Evolutionary conservation across 2,329 filamentous ascomycete species (phyloP).

Genomic region (Botryotinia convoluta): DNA sequence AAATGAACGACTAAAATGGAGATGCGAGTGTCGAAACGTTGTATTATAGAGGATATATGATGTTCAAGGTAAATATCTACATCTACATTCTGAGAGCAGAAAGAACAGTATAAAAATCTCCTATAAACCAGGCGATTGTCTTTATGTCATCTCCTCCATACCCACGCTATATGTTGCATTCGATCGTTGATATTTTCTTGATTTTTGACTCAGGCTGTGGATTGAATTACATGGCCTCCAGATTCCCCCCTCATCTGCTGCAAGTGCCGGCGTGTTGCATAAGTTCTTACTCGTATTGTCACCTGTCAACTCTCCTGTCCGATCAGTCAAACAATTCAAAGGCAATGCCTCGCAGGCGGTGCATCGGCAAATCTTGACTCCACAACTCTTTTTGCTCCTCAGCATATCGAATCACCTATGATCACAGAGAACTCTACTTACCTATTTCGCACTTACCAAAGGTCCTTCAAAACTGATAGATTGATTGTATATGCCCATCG

Average conservation of each 20-base stretch:
- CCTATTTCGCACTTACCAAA: too few species aligned
- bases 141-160: neutral
- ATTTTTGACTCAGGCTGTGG: neutral
- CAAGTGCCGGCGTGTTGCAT: neutral
- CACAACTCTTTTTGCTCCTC: neutral
- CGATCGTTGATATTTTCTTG: neutral
- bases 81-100: neutral
- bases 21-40: neutral
- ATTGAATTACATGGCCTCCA: neutral
- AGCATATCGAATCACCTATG: neutral
- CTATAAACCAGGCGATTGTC: neutral
- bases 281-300: neutral
- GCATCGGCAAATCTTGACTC: neutral
- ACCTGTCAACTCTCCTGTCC: neutral
- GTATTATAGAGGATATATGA: constrained; percentile 12
- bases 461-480: neutral
- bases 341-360: neutral
- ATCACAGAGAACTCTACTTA: neutral
- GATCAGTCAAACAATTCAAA: neutral
- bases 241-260: neutral
- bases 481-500: too few species aligned
- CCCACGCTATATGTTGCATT: neutral
- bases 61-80: neutral
- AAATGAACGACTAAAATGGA: neutral
- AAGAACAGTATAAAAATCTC: constrained; percentile 4